Evolutionary conservation across 2,329 filamentous ascomycete species (phyloP).

Genomic region (Fusarium miscanthi): DNA sequence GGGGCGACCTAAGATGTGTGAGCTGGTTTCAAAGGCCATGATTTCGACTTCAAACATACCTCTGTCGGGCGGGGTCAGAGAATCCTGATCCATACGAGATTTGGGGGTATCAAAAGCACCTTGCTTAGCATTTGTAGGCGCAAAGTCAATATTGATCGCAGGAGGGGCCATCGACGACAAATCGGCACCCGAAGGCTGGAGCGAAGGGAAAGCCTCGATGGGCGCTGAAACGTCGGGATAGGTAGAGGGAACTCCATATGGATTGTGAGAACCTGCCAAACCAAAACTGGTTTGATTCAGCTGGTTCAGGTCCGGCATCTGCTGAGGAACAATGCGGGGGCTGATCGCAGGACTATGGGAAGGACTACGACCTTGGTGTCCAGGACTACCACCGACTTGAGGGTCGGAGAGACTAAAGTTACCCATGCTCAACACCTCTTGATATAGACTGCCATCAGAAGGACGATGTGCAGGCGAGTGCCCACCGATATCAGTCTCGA

Average conservation of each 20-base stretch:
- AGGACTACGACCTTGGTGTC: conserved; percentile 79
- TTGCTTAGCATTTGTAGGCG: conserved; percentile 72
- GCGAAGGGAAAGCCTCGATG: conserved; percentile 64
- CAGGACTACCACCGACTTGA: conserved; percentile 72
- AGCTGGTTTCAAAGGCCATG: conserved; percentile 16
- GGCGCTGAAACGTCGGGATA: conserved; percentile 53
- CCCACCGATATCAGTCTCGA: conserved; percentile 76
- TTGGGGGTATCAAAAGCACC: conserved; percentile 63
- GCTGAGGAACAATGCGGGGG: conserved; percentile 68
- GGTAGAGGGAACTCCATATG: conserved; percentile 50
- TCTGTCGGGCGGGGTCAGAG: conserved; percentile 83
- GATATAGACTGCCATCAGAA: conserved; percentile 77
- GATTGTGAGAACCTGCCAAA: conserved; percentile 54
- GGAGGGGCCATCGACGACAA: conserved; percentile 84
- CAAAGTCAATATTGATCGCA: conserved; percentile 93
- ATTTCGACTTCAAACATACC: conserved; percentile 55
- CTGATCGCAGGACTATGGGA: conserved; percentile 78
- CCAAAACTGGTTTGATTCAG: conserved; percentile 60
- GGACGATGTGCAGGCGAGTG: conserved; percentile 85
- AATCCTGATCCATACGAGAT: conserved; percentile 76
- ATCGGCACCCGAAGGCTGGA: conserved; percentile 65
- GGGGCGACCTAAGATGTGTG: conserved; percentile 55
- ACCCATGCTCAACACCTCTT: conserved; percentile 81
- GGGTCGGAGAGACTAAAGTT: conserved; percentile 83
- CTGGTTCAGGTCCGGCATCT: conserved; percentile 64